Evolutionary conservation across 1,139 yeast species (phyloP).

Genomic region (Suhomyces wounanorum): DNA sequence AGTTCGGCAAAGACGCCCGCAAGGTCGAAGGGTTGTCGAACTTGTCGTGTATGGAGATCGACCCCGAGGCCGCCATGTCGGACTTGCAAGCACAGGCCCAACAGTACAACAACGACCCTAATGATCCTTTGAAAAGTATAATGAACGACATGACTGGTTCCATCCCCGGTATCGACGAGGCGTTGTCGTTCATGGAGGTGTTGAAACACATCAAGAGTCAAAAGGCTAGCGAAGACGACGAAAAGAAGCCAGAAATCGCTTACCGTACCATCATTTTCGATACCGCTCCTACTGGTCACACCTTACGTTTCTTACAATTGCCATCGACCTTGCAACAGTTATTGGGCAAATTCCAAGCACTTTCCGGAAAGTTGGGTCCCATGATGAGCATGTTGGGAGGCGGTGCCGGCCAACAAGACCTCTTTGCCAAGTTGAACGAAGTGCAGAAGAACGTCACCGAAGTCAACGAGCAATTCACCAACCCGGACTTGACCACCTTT

Average conservation of each 20-base stretch:
- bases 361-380: slow-evolving; percentile 88
- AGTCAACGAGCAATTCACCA: slow-evolving; percentile 91
- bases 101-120: slow-evolving; percentile 58
- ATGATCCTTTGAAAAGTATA: slow-evolving; percentile 65
- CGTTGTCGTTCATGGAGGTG: slow-evolving; percentile 95
- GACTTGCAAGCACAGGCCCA: slow-evolving; percentile 73
- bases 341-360: slow-evolving; percentile 80
- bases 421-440: slow-evolving; percentile 78
- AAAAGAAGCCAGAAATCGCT: slow-evolving; percentile 39
- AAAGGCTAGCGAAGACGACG: slow-evolving; percentile 35
- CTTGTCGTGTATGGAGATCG: slow-evolving; percentile 96
- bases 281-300: slow-evolving; percentile 98
- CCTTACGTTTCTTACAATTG: slow-evolving; percentile 87
- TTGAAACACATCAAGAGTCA: slow-evolving; percentile 93
- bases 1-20: slow-evolving; percentile 95
- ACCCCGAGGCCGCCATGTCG: slow-evolving; percentile 90
- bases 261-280: slow-evolving; percentile 93
- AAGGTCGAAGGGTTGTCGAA: slow-evolving; percentile 86
- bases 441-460: slow-evolving; percentile 81
- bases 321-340: slow-evolving; percentile 90
- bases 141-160: slow-evolving; percentile 93
- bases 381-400: slow-evolving; percentile 79
- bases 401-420: slow-evolving; percentile 65
- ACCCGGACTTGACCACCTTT: slow-evolving; percentile 94
- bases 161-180: slow-evolving; percentile 98